Base-by-base conservation (phyloP, 352 stramenopile species). In the Globisporangium echinulatum region DNA sequence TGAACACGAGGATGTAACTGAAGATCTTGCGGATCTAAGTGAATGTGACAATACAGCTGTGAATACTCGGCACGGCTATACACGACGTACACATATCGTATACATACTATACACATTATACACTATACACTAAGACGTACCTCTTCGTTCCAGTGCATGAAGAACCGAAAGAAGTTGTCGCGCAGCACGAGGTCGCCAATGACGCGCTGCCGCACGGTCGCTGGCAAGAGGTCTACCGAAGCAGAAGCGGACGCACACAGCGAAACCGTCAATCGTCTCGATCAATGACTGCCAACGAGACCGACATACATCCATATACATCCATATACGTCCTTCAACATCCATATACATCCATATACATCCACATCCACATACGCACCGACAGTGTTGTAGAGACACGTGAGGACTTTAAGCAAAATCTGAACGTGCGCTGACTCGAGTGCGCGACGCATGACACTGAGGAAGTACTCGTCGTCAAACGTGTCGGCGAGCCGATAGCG, bases 81-180 rank as follows among this genome's bases (percentile, higher is more conserved):
- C 19, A 19, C 17, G 17, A 19, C 17, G 17, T 19, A 19, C 17
- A 19, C 17, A 13, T 54, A 5, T 5, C 5, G 7, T 15, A 7
- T 14, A 48, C 43, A 17, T 48, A 14, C 0, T 33, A 25, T 25
- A 2, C 25, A 25, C 25, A 25, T 2, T 25, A 25, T 25, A 25
- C 25, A 25, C 17, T 19, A 46, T 13, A 46, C 7, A 10, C 13
- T 15, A 6, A 0, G 42, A 56, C 55, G 56, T 59, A 92, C 83
- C 78, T 94, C 85, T 80, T 94, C 85, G 56, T 94, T 94, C 85
- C 85, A 94, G 70, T 94, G 82, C 49, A 94, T 66, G 65, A 92
- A 92, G 52, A 94, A 79, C 37, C 75, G 72, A 52, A 92, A 94
- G 61, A 94, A 94, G 57, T 94, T 88, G n/a, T 94, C 82, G 14